Evolutionary conservation across 768 basidiomycete species (phyloP), one percentile per base, ranked within the genome.

Genomic region (Kwoniella europaea): DNA sequence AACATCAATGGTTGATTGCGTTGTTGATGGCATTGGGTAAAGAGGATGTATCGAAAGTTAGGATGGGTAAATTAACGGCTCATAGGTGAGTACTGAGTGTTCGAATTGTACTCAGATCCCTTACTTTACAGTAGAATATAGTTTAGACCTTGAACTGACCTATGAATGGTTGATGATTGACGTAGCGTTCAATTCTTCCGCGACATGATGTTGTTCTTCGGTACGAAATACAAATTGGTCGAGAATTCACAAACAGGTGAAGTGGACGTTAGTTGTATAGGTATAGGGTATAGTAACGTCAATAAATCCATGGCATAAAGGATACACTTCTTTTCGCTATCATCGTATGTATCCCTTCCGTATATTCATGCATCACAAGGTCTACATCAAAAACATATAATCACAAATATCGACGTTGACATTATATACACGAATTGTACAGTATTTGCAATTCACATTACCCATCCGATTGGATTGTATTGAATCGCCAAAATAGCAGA

Each of bases 11-110:
- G 58, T 85, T 98, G 10, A 90, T 95, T 4, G 85, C 96, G 52
- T 84, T 96, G 44, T 87, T 93, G 86, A 95, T 99, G 93, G 91
- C 92, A 3, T 86, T 98, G n/a, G 97, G 97, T 10, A 95, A 93
- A 71, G 97, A 98, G 80, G 97, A 99, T 81, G 94, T 98, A 0
- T 93, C 94, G 0, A 89, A 91, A 71, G 93, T 92, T 85, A 86
- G 89, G 68, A 91, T 98, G 89, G 89, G 91, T 4, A 90, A 91
- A 76, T 89, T 93, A 18, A 93, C 92, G 12, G 84, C 88, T 16
- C 88, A 92, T 82, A 92, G 92, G 92, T 92, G 71, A 83, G 92
- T 16, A 22, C 67, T 73, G 35, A n/a, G 18, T 63, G 18, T 6
- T 24, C 77, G 63, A 63, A 65, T 77, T 43, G 53, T 55, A 52